Percentiles rank a stretch among this genome's conserved stretches.
These are phyloP conservation scores for Sphagnum contortum DNA, from an alignment of 225 moss, liverwort and hornwort genomes.

Conservation along the genomic window DNA sequence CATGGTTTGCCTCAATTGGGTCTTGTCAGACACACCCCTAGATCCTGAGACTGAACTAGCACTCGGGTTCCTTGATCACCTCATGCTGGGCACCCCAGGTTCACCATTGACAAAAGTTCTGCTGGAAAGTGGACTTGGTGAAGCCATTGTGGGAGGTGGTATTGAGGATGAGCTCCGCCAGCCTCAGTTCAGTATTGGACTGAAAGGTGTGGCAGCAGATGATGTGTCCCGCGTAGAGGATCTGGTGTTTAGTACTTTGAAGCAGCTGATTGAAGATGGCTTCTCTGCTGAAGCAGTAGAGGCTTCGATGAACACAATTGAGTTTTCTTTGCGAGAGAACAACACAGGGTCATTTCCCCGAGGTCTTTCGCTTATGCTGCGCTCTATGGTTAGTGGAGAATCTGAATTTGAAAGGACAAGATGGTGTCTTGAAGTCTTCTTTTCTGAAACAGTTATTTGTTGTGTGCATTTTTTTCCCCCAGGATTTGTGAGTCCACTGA, in stretches of 20 bases:
- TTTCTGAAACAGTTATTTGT: not conserved
- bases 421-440: not conserved
- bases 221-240: conserved; percentile 78
- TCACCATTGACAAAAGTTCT: conserved; percentile 85
- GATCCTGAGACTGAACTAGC: conserved; percentile 92
- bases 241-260: conserved; percentile 75
- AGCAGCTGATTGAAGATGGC: conserved; percentile 61
- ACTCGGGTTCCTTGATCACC: conserved; percentile 87
- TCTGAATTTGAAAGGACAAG: too few relatives aligned
- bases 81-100: conserved; percentile 89
- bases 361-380: conserved; percentile 90
- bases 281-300: conserved; percentile 91
- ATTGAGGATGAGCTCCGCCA: conserved; percentile 92
- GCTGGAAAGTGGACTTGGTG: conserved; percentile 91
- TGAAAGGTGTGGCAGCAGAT: conserved; percentile 84
- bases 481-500: not conserved
- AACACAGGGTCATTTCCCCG: conserved; percentile 98
- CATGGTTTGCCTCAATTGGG: conserved; percentile 95
- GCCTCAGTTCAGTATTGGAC: conserved; percentile 87
- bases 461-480: not conserved
- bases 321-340: conserved; percentile 88
- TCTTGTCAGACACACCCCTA: conserved; percentile 64
- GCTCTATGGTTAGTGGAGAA: conserved; percentile 67
- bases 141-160: conserved; percentile 87
- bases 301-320: conserved; percentile 90